Evolutionary conservation across 192 early-diverging fungal genomes (phyloP).

Genomic region (Podila horticola): DNA sequence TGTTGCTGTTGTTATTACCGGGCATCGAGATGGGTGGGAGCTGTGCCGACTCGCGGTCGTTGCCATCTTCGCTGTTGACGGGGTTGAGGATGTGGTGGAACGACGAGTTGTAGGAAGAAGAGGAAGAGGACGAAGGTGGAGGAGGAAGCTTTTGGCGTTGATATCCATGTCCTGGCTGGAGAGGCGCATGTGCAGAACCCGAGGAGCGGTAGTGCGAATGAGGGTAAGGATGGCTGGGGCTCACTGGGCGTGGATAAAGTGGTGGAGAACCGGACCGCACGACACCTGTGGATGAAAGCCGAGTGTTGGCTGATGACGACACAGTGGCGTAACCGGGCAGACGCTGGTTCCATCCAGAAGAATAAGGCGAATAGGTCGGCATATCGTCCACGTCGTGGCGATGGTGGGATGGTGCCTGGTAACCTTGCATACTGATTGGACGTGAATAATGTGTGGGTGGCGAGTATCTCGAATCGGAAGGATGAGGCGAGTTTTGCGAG

Average conservation of each 20-base stretch:
- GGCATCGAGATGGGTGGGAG: constrained; percentile 42
- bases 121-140: not conserved
- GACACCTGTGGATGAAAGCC: constrained; percentile 37
- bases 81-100: constrained; percentile 24
- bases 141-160: constrained; percentile 9
- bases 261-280: constrained; percentile 28
- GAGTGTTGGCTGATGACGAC: constrained; percentile 24
- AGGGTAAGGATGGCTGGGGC: constrained; percentile 14
- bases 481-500: not conserved
- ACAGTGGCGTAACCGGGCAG: constrained; percentile 44
- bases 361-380: constrained; percentile 13
- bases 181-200: constrained; percentile 1
- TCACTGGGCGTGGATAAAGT: constrained; percentile 14
- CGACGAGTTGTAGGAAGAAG: not conserved
- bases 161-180: constrained; percentile 6
- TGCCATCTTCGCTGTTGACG: constrained; percentile 1
- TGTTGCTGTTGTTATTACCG: constrained; percentile 3
- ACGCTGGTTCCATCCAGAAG: constrained; percentile 46
- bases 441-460: constrained; percentile 11
- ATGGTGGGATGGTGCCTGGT: constrained; percentile 20
- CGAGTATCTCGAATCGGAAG: not conserved
- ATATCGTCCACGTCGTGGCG: constrained; percentile 28
- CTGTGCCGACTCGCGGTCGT: constrained; percentile 10
- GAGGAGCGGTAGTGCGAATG: constrained; percentile 21
- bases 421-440: constrained; percentile 41